Conservation (phyloP, 1,284 basidiomycete species). For the Rhizopogon parksii region DNA sequence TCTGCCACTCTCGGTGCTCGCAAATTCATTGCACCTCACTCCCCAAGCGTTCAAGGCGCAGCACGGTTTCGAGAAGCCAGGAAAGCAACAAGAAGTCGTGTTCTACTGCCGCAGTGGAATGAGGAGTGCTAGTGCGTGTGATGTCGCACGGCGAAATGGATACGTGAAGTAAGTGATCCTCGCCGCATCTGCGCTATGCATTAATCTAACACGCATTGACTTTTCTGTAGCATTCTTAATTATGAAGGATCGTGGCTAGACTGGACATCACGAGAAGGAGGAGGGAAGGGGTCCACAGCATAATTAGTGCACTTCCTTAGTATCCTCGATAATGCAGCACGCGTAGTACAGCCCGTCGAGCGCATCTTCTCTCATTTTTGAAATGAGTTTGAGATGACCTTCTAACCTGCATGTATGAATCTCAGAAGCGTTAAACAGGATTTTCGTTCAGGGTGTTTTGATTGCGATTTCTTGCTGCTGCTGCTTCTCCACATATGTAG, state of each 20-base stretch:
- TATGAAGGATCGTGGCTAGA: constrained; percentile 93
- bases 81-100: constrained; percentile 68
- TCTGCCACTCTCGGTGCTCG: constrained; percentile 79
- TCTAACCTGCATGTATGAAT: not conserved
- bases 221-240: constrained; percentile 59
- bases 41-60: constrained; percentile 58
- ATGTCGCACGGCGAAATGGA: constrained; percentile 80
- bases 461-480: too few species aligned
- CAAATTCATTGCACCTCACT: constrained; percentile 61
- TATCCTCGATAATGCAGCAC: not conserved
- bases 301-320: constrained; percentile 7
- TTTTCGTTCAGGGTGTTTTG: not conserved
- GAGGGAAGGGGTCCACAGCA: constrained; percentile 8
- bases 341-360: constrained; percentile 1
- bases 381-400: not conserved
- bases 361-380: not conserved
- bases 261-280: constrained; percentile 69
- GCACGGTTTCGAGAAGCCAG: constrained; percentile 84
- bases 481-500: too few species aligned
- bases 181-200: not conserved
- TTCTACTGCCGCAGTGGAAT: constrained; percentile 95
- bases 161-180: constrained; percentile 64
- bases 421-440: not conserved
- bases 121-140: constrained; percentile 77
- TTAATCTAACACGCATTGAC: not conserved